Evolutionary conservation across 2,329 filamentous ascomycete species (phyloP), one percentile per base, ranked within the genome.

Genomic region (Dactylellina leptospora): DNA sequence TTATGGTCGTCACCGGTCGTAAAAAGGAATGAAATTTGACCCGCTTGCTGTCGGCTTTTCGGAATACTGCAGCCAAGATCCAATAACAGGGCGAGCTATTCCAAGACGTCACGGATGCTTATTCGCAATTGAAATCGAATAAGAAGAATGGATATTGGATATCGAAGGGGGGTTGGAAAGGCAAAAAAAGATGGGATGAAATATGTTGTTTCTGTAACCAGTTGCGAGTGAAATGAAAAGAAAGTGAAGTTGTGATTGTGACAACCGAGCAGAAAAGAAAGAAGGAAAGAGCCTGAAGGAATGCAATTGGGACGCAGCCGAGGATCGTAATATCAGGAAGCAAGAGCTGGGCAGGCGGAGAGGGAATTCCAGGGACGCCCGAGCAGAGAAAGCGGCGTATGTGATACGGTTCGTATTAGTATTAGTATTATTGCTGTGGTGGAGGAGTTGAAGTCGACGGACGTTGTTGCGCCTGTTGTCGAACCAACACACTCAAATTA

Each of bases 1-100:
- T 55, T 23, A 28, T 30, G 25, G 40, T 68, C 53, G 54, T 59
- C 48, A 36, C 13, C 18, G n/a, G 55, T 60, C 42, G 63, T 59
- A 47, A 30, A 69, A 48, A n/a, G n/a, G n/a, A n/a, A 38, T 69
- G 54, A 70, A 50, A 70, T 70, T 70, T 56, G 48, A 48, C 45
- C 64, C 64, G 64, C 51, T 28, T 55, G 27, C 22, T 42, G 40
- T 55, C 64, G 64, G 64, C 64, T 48, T 45, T 18, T 30, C 56
- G 27, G 22, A 28, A 11, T 48, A 28, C 38, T 48, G 48, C 40
- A 42, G 55, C 56, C 56, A 61, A 54, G 64, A 48, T 44, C 28
- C 30, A 55, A 51, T 30, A 42, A 48, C 30, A 4, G 36, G 36
- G 36, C 18, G 36, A 40, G 13, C 18, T 40, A 40, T n/a, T 48